Evolutionary conservation across 768 basidiomycete genomes (phyloP).

Genomic region (Lactifluus rugatus): DNA sequence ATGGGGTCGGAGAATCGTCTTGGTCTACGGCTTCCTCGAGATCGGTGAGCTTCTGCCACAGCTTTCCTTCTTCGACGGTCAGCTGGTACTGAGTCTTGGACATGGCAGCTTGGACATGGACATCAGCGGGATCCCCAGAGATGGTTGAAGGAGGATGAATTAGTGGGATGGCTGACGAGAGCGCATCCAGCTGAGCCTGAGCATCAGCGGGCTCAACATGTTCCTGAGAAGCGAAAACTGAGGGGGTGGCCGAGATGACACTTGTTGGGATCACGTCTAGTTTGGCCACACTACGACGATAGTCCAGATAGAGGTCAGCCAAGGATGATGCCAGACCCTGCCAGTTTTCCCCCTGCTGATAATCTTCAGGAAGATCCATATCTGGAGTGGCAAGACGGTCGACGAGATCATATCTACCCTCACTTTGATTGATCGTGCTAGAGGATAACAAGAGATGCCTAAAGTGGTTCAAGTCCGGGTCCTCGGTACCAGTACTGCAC

Average conservation of each 20-base stretch:
- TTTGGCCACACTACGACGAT: constrained; percentile 38
- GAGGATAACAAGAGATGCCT: not conserved
- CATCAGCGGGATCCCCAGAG: not conserved
- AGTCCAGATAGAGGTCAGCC: constrained; percentile 27
- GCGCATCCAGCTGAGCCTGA: not conserved
- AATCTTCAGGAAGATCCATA: constrained; percentile 5
- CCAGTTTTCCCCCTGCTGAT: not conserved
- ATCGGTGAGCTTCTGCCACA: constrained; percentile 22
- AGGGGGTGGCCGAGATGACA: constrained; percentile 14
- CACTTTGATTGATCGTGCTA: constrained; percentile 24
- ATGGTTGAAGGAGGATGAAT: not conserved
- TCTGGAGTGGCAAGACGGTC: not conserved
- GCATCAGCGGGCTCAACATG: not conserved
- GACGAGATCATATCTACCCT: constrained; percentile 38
- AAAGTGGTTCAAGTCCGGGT: not conserved
- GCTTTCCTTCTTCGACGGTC: constrained; percentile 22
- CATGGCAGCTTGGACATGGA: constrained; percentile 15
- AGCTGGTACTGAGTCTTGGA: constrained; percentile 24
- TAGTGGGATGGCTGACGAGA: not conserved
- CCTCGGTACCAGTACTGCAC: not conserved
- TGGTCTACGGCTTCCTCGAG: not conserved
- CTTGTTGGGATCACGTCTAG: constrained; percentile 34
- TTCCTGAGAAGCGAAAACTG: not conserved
- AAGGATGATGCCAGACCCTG: constrained; percentile 9
- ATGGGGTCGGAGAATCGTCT: constrained; percentile 20